Base-by-base conservation (phyloP, 345 rosid species). In the Trapa incisa region DNA sequence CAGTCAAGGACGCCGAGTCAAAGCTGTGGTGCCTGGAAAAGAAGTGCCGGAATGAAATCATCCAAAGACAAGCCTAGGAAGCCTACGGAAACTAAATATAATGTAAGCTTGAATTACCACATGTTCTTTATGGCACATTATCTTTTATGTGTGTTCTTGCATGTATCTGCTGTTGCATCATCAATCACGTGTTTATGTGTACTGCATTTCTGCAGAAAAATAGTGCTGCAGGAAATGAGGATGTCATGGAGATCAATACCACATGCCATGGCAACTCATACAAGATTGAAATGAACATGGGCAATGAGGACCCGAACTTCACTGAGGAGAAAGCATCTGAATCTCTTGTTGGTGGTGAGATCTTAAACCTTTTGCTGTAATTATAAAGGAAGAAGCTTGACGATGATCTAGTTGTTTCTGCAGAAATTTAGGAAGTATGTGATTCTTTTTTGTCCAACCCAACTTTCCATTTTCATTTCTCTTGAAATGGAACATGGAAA, bases 321-420 rank as follows among this genome's bases (percentile, higher is more conserved):
- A 32, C 61, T 33, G 69, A 71, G 56, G 77, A 80, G 64, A 82
- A 74, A 62, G 75, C 73, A 58, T 72, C 68, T 13, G 75, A 78
- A 71, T 41, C 71, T 72, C 72, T 37, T 69, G 74, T 70, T 74
- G 83, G 70, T 87, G 95, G 98, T 92, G 78, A 74, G 16, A 22
- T 50, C 50, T 12, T 42, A 12, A 42, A 17, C 33, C 45, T 12
- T 66, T 6, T 43, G 53, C 65, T 61, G 63, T 16, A 58, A 8
- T 29, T 10, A 5, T 12, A 58, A 32, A 58, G 37, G 12, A 1
- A 58, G 63, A 10, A 6, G 35, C 2, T 32, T 35, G 35, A 58
- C 35, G 16, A 58, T 58, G 15, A 2, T 54, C 33, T 54, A 11
- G 10, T 54, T 54, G 60, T 22, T 54, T n/a, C 33, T 6, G 22